Evolutionary conservation across 78 protist genomes (phyloP), one percentile per base, ranked within the genome.

Genomic region (Monosiga brevicollis): DNA sequence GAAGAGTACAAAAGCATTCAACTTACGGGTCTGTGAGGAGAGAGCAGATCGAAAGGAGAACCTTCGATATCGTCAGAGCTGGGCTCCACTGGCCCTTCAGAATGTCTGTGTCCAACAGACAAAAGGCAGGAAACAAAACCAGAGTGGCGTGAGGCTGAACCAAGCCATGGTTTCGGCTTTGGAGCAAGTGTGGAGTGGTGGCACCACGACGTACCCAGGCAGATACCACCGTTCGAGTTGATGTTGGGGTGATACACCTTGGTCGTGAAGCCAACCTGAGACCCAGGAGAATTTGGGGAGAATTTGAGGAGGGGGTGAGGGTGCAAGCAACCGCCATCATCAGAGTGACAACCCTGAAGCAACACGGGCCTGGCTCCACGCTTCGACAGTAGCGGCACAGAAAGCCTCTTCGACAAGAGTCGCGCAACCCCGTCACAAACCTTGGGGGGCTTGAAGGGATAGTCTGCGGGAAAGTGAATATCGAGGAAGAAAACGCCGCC

Each of bases 401-500:
- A n/a, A n/a, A n/a, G n/a, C n/a, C n/a, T n/a, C n/a, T n/a, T n/a
- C n/a, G n/a, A n/a, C n/a, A n/a, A n/a, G n/a, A n/a, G n/a, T n/a
- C n/a, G n/a, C n/a, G n/a, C n/a, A n/a, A n/a, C n/a, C n/a, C n/a
- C n/a, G n/a, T n/a, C n/a, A n/a, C 83, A 2, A 10, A 84, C 91
- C 83, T 87, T 89, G 0, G 95, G 95, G 1, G 95, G 95, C 77
- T 89, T 84, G 92, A 93, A 91, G 2, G 97, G 97, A 71, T 95
- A 92, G 80, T 87, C 89, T 10, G 23, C 26, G 6, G 90, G 86
- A 70, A 95, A 91, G 38, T 23, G 24, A 71, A 95, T 83, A 62
- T 83, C 79, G 34, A 95, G 85, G 78, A 82, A 77, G 87, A 91
- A 95, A 72, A 89, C 84, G 22, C 97, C 97, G 42, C 93, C 92